Conservation (phyloP, 495 filamentous ascomycete species). For the Talaromyces stipitatus region DNA sequence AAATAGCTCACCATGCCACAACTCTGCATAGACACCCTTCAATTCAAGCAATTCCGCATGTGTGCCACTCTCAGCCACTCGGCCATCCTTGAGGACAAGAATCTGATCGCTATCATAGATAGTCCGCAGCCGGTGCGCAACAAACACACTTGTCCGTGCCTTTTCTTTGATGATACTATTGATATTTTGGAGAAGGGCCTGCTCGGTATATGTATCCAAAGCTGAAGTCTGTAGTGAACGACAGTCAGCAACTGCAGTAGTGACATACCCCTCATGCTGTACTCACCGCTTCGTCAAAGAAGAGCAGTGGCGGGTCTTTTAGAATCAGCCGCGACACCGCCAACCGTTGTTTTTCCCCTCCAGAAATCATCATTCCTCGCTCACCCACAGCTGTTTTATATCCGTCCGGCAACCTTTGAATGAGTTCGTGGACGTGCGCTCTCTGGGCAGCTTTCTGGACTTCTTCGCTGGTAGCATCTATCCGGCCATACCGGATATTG, state of each 20-base stretch:
- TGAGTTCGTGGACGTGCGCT: conserved; percentile 78
- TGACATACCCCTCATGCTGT: not conserved
- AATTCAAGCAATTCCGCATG: conserved; percentile 75
- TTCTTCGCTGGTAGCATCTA: conserved; percentile 66
- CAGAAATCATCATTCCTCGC: conserved; percentile 96
- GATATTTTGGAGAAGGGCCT: conserved; percentile 84
- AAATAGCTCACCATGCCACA: conserved; percentile 84
- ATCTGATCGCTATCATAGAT: conserved; percentile 94
- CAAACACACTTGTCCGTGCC: conserved; percentile 81
- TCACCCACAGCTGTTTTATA: conserved; percentile 93
- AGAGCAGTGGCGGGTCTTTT: conserved; percentile 86
- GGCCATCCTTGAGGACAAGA: conserved; percentile 78
- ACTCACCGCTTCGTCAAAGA: conserved; percentile 90
- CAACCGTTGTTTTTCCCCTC: conserved; percentile 91
- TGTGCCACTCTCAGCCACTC: conserved; percentile 77
- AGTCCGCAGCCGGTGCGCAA: conserved; percentile 85
- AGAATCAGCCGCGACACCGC: conserved; percentile 80
- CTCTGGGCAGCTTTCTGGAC: conserved; percentile 69
- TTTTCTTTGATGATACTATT: conserved; percentile 90
- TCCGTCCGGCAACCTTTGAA: conserved; percentile 69
- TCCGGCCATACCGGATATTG: conserved; percentile 91
- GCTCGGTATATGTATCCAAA: conserved; percentile 92
- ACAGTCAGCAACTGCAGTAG: conserved; percentile 1
- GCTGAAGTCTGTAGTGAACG: conserved; percentile 60
- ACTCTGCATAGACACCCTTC: conserved; percentile 75